These are phyloP conservation scores for Eurotiales sp. DNA, from an alignment of 2,329 filamentous ascomycete species.

Conservation along the genomic window DNA sequence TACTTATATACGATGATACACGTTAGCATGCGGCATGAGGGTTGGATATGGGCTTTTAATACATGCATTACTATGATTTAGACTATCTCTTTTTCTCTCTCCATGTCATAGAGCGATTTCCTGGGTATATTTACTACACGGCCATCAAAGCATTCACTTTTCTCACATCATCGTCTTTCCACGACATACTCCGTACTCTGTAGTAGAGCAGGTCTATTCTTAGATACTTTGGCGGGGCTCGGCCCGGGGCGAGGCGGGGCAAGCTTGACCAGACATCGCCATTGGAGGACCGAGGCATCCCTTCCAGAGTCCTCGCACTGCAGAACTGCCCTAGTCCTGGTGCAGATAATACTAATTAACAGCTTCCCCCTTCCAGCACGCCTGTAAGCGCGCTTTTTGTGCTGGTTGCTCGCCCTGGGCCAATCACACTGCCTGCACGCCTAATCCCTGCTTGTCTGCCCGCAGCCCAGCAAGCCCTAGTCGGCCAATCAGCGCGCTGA, in stretches of 20 bases:
- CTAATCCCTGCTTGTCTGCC: neutral
- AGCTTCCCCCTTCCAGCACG: no score
- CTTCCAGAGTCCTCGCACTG: neutral
- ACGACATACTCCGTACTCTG: no score
- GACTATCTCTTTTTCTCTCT: constrained; percentile 4
- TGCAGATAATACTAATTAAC: neutral
- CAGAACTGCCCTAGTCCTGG: neutral
- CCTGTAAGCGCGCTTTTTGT: no score
- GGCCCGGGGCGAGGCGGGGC: constrained; percentile 10
- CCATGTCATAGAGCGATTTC: neutral
- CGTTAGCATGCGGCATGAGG: constrained; percentile 16
- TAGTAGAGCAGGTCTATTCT: constrained; percentile 8
- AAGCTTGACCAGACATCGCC: neutral
- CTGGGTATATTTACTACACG: neutral
- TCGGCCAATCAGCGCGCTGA: constrained; percentile 2
- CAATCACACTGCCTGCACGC: constrained; percentile 2
- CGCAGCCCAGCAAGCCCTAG: constrained; percentile 6
- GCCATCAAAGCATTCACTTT: no score
- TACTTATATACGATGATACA: constrained; percentile 19
- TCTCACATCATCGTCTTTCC: no score
- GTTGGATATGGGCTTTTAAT: constrained; percentile 1
- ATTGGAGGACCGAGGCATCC: neutral
- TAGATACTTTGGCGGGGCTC: constrained; percentile 8
- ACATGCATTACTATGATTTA: neutral
- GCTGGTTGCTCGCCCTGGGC: neutral